Conservation (phyloP, 2,329 filamentous ascomycete genomes). For the Colletotrichum musicola region DNA sequence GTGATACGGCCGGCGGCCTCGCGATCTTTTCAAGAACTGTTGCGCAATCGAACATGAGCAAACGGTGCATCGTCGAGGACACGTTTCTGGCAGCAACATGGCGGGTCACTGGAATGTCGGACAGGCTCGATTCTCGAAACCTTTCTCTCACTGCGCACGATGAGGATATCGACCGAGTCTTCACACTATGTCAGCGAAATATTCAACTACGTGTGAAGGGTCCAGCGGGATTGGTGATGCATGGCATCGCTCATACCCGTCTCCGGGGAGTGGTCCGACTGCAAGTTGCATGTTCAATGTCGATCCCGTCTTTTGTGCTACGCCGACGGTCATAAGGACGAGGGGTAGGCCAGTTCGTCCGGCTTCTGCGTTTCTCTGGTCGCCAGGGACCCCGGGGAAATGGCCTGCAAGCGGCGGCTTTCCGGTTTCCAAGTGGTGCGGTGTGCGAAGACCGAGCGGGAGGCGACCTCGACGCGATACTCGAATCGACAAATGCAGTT, state of each 20-base stretch:
- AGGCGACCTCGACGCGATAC: neutral
- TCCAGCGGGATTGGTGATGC: neutral
- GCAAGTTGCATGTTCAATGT: neutral
- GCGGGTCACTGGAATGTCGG: too few relatives aligned
- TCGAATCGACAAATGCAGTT: neutral
- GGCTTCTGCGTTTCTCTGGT: neutral
- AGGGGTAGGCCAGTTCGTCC: neutral
- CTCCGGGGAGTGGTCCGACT: neutral
- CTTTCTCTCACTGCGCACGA: too few relatives aligned
- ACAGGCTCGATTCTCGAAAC: too few relatives aligned
- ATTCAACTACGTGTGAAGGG: neutral
- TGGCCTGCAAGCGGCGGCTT: neutral
- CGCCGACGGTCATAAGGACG: neutral
- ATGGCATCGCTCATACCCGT: neutral
- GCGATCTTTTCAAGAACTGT: too few relatives aligned
- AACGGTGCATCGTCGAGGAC: too few relatives aligned
- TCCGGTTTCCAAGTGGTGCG: neutral
- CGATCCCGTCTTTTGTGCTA: conserved; percentile 2
- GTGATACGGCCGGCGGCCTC: too few relatives aligned
- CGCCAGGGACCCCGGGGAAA: neutral
- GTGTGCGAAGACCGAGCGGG: neutral
- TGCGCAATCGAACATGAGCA: too few relatives aligned
- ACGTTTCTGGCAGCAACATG: neutral
- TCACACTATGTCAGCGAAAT: neutral
- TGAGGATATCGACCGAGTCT: too few relatives aligned